These are phyloP conservation scores for Panaeolus papilionaceus DNA, from an alignment of 768 basidiomycete genomes.

Conservation along the genomic window DNA sequence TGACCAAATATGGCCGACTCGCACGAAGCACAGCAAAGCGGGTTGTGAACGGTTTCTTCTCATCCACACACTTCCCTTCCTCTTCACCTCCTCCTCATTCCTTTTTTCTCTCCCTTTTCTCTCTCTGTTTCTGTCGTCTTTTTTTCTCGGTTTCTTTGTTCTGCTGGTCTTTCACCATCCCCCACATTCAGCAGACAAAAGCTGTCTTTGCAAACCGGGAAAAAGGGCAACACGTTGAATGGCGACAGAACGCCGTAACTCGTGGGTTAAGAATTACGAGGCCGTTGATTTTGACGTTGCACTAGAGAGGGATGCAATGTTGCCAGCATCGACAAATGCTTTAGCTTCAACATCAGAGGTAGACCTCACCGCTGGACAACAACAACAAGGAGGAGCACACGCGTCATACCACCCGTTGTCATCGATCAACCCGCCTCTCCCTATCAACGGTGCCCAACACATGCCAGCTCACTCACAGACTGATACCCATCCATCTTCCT, in stretches of 20 bases:
- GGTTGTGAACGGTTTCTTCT: background rate
- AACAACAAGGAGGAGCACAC: background rate
- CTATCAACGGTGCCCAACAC: background rate
- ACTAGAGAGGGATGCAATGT: conserved; percentile 17
- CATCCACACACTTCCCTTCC: background rate
- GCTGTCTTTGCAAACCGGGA: background rate
- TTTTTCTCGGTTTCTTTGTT: background rate
- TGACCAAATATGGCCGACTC: background rate
- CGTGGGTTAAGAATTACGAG: conserved; percentile 32
- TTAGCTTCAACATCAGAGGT: conserved; percentile 3
- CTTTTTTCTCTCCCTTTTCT: background rate
- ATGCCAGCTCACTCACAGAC: background rate
- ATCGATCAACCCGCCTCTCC: background rate
- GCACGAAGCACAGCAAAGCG: conserved; percentile 5
- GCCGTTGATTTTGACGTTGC: conserved; percentile 29
- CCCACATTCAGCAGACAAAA: too few relatives aligned
- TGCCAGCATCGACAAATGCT: background rate
- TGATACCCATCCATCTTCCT: background rate
- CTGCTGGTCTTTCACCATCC: background rate
- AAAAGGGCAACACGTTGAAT: background rate
- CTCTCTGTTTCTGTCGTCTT: background rate
- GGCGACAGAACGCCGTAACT: conserved; percentile 8
- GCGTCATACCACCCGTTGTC: background rate
- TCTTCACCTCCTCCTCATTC: background rate
- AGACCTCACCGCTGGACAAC: background rate